Percentiles rank a stretch among this genome's conserved stretches.
These are phyloP conservation scores for Vigna trinervia DNA, from an alignment of 306 rosid species.

Conservation along the genomic window DNA sequence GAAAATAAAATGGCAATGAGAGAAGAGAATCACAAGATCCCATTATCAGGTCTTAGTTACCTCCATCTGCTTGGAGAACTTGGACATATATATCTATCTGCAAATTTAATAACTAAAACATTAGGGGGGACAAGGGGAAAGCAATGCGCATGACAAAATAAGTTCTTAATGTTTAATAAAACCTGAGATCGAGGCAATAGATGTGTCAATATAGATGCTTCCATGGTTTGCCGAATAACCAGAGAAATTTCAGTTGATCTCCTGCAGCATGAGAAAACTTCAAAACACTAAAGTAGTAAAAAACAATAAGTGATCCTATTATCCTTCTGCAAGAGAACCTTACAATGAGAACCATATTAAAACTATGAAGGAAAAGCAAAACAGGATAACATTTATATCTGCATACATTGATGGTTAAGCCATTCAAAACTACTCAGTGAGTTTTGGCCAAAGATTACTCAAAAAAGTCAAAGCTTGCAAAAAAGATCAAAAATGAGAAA, in stretches of 20 bases:
- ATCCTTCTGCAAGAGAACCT: conserved; percentile 19
- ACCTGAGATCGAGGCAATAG: conserved; percentile 96
- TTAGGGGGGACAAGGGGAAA: conserved; percentile 29
- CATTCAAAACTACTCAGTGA: conserved; percentile 10
- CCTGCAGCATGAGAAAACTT: conserved; percentile 57
- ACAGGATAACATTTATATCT: neutral
- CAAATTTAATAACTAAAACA: conserved; percentile 33
- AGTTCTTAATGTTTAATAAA: conserved; percentile 33
- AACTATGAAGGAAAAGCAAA: conserved; percentile 14
- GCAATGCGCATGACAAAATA: conserved; percentile 15
- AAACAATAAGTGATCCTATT: conserved; percentile 12
- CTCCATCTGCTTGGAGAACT: conserved; percentile 98
- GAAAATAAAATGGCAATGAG: conserved; percentile 17
- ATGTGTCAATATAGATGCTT: conserved; percentile 82
- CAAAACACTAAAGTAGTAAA: conserved; percentile 30
- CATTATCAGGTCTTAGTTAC: conserved; percentile 40
- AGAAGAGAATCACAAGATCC: conserved; percentile 26
- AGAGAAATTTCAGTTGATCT: conserved; percentile 92
- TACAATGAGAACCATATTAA: conserved; percentile 29
- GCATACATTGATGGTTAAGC: neutral
- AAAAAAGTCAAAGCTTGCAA: neutral
- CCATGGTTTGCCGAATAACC: conserved; percentile 93
- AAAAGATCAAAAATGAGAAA: neutral
- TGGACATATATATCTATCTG: conserved; percentile 95
- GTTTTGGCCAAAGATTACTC: neutral